Evolutionary conservation across 2,329 filamentous ascomycete genomes (phyloP).

Genomic region (Botryotinia convoluta): DNA sequence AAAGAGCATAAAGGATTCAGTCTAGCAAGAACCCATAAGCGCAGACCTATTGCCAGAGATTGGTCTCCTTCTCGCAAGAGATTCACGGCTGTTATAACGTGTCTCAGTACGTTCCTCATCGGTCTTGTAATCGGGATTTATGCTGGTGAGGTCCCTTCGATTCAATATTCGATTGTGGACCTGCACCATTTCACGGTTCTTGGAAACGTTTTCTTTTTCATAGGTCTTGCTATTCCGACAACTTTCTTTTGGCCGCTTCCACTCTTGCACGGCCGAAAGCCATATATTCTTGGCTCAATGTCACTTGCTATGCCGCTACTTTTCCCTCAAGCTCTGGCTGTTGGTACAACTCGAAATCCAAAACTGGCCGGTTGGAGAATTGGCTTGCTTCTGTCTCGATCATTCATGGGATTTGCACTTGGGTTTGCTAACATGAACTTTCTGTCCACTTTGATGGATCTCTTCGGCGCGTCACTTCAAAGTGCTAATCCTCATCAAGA

Average conservation of each 20-base stretch:
- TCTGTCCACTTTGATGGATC: conserved; percentile 66
- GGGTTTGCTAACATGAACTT: conserved; percentile 79
- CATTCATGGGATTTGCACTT: conserved; percentile 64
- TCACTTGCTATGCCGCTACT: conserved; percentile 68
- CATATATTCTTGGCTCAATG: conserved; percentile 69
- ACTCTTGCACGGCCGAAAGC: conserved; percentile 72
- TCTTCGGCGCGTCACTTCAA: conserved; percentile 75
- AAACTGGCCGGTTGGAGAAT: conserved; percentile 55
- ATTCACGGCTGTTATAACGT: conserved; percentile 66
- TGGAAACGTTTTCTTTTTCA: conserved; percentile 71
- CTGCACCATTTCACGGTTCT: conserved; percentile 64
- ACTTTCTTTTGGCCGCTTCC: conserved; percentile 73
- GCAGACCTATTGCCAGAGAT: conserved; percentile 68
- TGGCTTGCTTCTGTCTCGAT: conserved; percentile 61
- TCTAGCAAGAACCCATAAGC: conserved; percentile 53
- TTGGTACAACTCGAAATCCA: conserved; percentile 56
- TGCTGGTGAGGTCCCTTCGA: conserved; percentile 73
- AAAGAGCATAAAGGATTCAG: conserved; percentile 49
- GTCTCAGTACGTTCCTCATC: conserved; percentile 68
- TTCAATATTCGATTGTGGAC: conserved; percentile 74
- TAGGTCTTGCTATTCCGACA: conserved; percentile 67
- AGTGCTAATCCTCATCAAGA: conserved; percentile 71
- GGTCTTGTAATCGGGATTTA: conserved; percentile 73
- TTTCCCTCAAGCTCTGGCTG: conserved; percentile 70
- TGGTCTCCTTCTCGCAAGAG: conserved; percentile 67